Evolutionary conservation across 106 monocot genomes (phyloP).

Genomic region (Dendrobium nobile): DNA sequence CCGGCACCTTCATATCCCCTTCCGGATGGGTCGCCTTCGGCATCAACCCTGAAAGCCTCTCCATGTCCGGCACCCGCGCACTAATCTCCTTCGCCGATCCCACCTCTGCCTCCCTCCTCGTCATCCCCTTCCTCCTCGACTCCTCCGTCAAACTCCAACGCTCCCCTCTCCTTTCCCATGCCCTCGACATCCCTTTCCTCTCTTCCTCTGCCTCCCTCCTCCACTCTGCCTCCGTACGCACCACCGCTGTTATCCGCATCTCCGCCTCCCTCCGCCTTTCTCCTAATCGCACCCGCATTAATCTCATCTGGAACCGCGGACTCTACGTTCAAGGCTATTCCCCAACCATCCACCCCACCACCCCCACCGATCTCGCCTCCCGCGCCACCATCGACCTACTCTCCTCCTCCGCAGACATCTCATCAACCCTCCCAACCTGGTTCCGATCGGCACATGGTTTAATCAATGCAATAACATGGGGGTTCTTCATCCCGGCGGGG

Average conservation of each 20-base stretch:
- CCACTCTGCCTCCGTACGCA: constrained; percentile 5
- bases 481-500: constrained; percentile 55
- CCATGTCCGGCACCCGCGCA: constrained; percentile 64
- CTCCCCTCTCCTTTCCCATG: constrained; percentile 52
- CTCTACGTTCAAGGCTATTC: constrained; percentile 85
- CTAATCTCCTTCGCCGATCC: constrained; percentile 71
- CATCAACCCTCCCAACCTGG: constrained; percentile 6
- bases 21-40: constrained; percentile 85
- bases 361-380: constrained; percentile 52
- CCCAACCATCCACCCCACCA: constrained; percentile 73
- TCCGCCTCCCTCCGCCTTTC: constrained; percentile 37
- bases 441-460: constrained; percentile 37
- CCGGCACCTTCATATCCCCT: constrained; percentile 62
- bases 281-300: constrained; percentile 51
- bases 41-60: constrained; percentile 51
- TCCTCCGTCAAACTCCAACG: constrained; percentile 67
- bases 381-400: constrained; percentile 56
- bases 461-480: constrained; percentile 68
- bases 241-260: constrained; percentile 41
- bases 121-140: constrained; percentile 74
- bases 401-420: constrained; percentile 23
- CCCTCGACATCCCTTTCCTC: constrained; percentile 37
- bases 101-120: constrained; percentile 32
- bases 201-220: constrained; percentile 26
- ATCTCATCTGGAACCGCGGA: constrained; percentile 89